Conservation (phyloP, 2,329 filamentous ascomycete species). For the Aschersonia sp. region DNA sequence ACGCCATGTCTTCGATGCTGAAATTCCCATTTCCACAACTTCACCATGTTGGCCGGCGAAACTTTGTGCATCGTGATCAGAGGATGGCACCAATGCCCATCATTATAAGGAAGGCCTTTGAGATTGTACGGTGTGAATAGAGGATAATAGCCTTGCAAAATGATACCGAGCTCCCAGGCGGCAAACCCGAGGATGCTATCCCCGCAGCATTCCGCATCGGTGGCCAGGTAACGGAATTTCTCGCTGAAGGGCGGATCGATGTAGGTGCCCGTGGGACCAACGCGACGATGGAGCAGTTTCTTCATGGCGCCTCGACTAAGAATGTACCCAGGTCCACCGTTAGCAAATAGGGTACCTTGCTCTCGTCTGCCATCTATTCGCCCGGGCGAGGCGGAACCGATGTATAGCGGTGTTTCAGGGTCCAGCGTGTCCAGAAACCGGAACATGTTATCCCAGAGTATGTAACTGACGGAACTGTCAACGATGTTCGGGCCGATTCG, state of each 20-base stretch:
- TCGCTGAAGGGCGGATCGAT: slow-evolving; percentile 11
- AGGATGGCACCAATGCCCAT: slow-evolving; percentile 5
- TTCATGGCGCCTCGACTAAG: slow-evolving; percentile 7
- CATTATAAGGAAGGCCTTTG: slow-evolving; percentile 2
- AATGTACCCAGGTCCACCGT: slow-evolving; percentile 7
- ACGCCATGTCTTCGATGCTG: slow-evolving; percentile 6
- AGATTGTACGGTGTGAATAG: slow-evolving; percentile 5
- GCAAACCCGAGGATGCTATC: slow-evolving; percentile 5
- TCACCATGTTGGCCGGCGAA: slow-evolving; percentile 3
- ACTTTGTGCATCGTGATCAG: slow-evolving; percentile 6
- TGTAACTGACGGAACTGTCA: slow-evolving; percentile 2
- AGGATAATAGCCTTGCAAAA: slow-evolving; percentile 5
- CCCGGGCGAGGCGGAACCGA: slow-evolving; percentile 12
- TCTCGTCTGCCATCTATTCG: slow-evolving; percentile 13
- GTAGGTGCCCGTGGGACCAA: slow-evolving; percentile 18
- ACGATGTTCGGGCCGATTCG: neutral
- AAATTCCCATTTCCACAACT: slow-evolving; percentile 18
- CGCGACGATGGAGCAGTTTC: slow-evolving; percentile 9
- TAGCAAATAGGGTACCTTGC: slow-evolving; percentile 5
- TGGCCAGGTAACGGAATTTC: slow-evolving; percentile 2
- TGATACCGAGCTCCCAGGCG: slow-evolving; percentile 1
- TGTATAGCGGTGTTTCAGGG: slow-evolving; percentile 12
- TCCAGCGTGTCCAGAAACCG: slow-evolving; percentile 5
- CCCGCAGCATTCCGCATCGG: slow-evolving; percentile 5
- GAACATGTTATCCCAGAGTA: slow-evolving; percentile 7